Evolutionary conservation across 345 rosid genomes (phyloP), one percentile per base, ranked within the genome.

Genomic region (Pelargonium nanum): DNA sequence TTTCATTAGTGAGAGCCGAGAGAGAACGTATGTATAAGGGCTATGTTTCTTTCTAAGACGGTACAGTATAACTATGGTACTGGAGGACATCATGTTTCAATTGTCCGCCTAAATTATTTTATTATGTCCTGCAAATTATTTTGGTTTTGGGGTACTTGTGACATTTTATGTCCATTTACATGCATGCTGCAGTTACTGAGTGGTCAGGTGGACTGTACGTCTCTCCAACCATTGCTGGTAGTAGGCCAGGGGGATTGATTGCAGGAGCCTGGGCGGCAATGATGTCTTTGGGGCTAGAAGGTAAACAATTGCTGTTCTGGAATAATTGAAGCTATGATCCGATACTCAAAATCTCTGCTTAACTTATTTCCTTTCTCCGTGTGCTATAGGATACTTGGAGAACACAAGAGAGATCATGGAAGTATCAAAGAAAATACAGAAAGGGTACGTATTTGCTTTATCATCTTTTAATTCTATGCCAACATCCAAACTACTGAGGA

Each of bases 181-280:
- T 19, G 40, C 24, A 71, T 72, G 64, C 50, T 70, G 74, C 81
- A 87, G 99, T 92, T 65, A 84, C 94, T 16, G 99, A 87, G 76
- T 93, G 99, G 96, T 82, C 97, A 32, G 99, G 94, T 67, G 96
- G 99, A 65, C 81, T 93, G 22, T 93, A 87, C 67, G 74, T 93
- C 34, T 89, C 96, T 61, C 99, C 96, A 62, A 89, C 94, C 25
- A 74, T 84, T 52, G 97, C 99, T 60, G 96, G 99, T 72, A 93
- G 99, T 75, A 77, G 94, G 72, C 99, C 99, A 52, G 94, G 97
- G 51, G 68, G 83, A 67, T 64, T 87, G 70, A 85, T 93, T 77
- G 97, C 94, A 45, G 87, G 97, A 58, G 96, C 97, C 68, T 89
- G 96, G 99, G 91, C 94, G 9, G 94, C 97, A 72, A 79, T 89